Evolutionary conservation across 768 basidiomycete species (phyloP).

Genomic region (Gymnopilus dilepis): DNA sequence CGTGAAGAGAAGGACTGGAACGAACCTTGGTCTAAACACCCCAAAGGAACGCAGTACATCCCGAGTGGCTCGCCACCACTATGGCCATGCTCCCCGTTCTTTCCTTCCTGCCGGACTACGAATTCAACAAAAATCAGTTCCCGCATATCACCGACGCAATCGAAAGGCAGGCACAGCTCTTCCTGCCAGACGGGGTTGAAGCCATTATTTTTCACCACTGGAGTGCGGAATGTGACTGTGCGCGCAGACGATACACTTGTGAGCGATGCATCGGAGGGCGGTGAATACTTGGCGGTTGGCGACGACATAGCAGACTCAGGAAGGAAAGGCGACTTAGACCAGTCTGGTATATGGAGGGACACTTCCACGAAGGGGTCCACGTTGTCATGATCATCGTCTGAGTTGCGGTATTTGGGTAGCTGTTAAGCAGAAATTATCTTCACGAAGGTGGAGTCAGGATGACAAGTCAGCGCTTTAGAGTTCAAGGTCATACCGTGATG

Average conservation of each 20-base stretch:
- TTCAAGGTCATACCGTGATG: constrained; percentile 51
- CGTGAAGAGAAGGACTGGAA: constrained; percentile 12
- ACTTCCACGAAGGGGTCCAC: constrained; percentile 74
- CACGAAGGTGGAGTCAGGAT: not conserved
- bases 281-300: constrained; percentile 20
- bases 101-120: constrained; percentile 70
- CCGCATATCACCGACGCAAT: constrained; percentile 76
- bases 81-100: constrained; percentile 49
- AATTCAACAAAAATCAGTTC: constrained; percentile 89
- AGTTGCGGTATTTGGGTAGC: constrained; percentile 78
- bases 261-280: constrained; percentile 21
- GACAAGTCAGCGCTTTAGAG: not conserved
- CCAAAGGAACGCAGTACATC: constrained; percentile 77
- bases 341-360: constrained; percentile 78
- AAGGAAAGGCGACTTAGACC: constrained; percentile 48
- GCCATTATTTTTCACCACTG: constrained; percentile 84
- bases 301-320: constrained; percentile 22
- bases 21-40: constrained; percentile 75
- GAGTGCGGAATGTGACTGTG: constrained; percentile 61
- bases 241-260: constrained; percentile 30
- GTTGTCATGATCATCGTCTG: constrained; percentile 54
- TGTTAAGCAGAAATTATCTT: constrained; percentile 58
- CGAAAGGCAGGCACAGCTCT: constrained; percentile 70
- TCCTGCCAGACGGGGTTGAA: constrained; percentile 95
- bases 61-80: constrained; percentile 61